phyloP scores from a whole-genome alignment of 805 yeast genomes.

The Candida railenensis region DNA sequence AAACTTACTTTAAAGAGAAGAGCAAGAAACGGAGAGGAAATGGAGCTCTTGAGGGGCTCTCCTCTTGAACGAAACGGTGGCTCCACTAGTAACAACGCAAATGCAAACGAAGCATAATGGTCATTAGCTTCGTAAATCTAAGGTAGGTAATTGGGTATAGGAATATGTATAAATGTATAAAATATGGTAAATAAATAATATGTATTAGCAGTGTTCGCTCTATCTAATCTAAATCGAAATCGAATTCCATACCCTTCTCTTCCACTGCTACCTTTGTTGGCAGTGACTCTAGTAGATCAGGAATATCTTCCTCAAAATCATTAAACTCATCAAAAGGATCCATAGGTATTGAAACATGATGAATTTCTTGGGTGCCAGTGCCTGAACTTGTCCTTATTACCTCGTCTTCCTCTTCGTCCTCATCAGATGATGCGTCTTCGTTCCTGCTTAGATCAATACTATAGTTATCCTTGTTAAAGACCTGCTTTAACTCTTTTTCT shows the following conservation, averaged over 20 bases:
- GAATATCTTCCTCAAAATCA: not conserved
- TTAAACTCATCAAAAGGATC: not conserved
- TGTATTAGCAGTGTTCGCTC: not conserved
- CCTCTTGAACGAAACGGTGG: too few relatives aligned
- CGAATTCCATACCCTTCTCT: constrained; percentile 20
- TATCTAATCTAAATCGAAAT: constrained; percentile 24
- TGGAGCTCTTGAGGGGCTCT: not conserved
- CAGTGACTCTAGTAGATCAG: not conserved
- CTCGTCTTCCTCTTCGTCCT: constrained; percentile 8
- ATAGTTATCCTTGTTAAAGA: constrained; percentile 1
- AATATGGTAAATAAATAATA: not conserved
- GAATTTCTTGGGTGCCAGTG: not conserved
- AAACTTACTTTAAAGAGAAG: not conserved
- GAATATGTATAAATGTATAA: not conserved
- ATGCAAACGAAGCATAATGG: too few relatives aligned
- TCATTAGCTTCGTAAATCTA: not conserved
- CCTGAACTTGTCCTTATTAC: too few relatives aligned
- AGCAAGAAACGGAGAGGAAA: not conserved
- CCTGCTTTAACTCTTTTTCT: constrained; percentile 9
- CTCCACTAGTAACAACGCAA: too few relatives aligned
- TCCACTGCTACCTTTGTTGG: not conserved
- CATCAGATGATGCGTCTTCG: constrained; percentile 5
- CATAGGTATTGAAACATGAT: constrained; percentile 1
- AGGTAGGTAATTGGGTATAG: not conserved
- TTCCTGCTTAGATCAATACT: not conserved